These are phyloP conservation scores for Eucalyptus coolabah DNA, from an alignment of 345 rosid genomes.

Conservation along the genomic window DNA sequence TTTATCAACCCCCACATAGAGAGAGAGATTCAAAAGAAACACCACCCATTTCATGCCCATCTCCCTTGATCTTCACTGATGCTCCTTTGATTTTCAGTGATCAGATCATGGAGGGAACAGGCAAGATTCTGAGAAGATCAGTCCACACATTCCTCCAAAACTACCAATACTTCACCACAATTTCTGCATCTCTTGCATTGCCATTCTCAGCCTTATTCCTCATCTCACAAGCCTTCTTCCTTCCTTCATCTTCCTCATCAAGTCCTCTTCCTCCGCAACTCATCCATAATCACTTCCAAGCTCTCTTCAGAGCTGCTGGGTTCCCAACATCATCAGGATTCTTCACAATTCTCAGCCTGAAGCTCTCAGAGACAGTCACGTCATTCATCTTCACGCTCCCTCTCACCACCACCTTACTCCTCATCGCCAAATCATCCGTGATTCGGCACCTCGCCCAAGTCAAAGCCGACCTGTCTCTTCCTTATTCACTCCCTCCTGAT, in stretches of 20 bases:
- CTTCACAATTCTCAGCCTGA: conserved; percentile 39
- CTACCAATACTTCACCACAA: conserved; percentile 44
- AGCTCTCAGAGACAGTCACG: conserved; percentile 68
- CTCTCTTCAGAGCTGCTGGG: conserved; percentile 52
- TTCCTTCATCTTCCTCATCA: conserved; percentile 2
- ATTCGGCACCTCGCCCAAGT: conserved; percentile 10
- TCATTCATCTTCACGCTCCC: conserved; percentile 55
- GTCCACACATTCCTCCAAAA: conserved; percentile 47
- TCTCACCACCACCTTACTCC: conserved; percentile 58
- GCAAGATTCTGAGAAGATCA: conserved; percentile 50
- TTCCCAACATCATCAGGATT: conserved; percentile 47
- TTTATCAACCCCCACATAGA: neutral
- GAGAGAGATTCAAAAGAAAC: neutral
- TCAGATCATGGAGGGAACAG: neutral
- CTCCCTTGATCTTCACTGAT: neutral
- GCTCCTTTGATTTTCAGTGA: neutral
- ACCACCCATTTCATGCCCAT: neutral
- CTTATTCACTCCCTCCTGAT: conserved; percentile 13
- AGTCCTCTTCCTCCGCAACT: conserved; percentile 7
- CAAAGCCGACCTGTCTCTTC: neutral
- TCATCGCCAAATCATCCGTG: conserved; percentile 54
- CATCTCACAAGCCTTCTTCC: conserved; percentile 31
- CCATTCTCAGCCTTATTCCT: conserved; percentile 55
- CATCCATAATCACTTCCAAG: neutral
- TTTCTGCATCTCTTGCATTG: conserved; percentile 35